Evolutionary conservation across 352 stramenopile species (phyloP).

Genomic region (Paralagenidium karlingii): DNA sequence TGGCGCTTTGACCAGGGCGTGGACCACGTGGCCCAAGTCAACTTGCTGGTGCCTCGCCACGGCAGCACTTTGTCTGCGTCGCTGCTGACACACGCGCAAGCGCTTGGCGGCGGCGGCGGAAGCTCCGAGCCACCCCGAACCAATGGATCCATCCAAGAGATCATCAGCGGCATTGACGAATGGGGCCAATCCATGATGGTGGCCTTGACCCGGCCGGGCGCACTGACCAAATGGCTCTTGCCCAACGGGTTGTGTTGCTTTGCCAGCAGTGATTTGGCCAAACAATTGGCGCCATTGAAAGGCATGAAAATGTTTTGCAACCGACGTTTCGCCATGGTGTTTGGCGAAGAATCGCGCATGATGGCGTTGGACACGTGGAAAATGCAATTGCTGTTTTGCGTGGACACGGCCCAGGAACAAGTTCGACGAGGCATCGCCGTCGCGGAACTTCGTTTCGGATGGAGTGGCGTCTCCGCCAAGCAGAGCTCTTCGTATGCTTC

Average conservation of each 20-base stretch:
- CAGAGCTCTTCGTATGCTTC: too few species aligned
- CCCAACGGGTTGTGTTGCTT: slow-evolving; percentile 47
- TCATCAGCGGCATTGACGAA: slow-evolving; percentile 60
- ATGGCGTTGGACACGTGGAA: slow-evolving; percentile 75
- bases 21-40: slow-evolving; percentile 49
- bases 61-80: background rate
- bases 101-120: too few species aligned
- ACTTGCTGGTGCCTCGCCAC: slow-evolving; percentile 22
- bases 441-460: slow-evolving; percentile 37
- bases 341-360: slow-evolving; percentile 51
- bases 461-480: too few species aligned
- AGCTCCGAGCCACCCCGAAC: too few species aligned
- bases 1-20: slow-evolving; percentile 50
- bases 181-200: slow-evolving; percentile 67
- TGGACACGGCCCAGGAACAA: slow-evolving; percentile 70
- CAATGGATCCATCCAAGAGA: slow-evolving; percentile 24
- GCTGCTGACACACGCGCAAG: too few species aligned
- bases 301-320: slow-evolving; percentile 69
- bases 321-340: slow-evolving; percentile 48
- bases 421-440: slow-evolving; percentile 55
- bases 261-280: slow-evolving; percentile 32
- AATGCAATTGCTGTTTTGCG: slow-evolving; percentile 51
- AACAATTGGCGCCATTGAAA: slow-evolving; percentile 44
- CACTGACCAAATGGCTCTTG: slow-evolving; percentile 46
- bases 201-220: slow-evolving; percentile 35